Evolutionary conservation across 2,329 filamentous ascomycete genomes (phyloP), one percentile per base, ranked within the genome.

Genomic region (Colletotrichum tabaci): DNA sequence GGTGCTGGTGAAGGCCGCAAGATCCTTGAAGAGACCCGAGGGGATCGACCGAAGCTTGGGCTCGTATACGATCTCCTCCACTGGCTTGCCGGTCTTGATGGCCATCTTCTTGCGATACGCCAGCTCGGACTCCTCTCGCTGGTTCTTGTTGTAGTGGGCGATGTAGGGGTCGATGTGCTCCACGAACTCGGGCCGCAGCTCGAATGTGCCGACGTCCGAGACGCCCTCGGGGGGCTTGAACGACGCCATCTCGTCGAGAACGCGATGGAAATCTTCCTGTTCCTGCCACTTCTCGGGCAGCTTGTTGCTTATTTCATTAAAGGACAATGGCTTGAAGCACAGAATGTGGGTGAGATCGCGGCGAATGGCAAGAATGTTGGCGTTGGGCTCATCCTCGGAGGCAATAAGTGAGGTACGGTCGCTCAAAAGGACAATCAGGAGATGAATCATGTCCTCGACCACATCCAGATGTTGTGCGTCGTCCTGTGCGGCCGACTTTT

Each of bases 261-360:
- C 91, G 38, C 90, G 88, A 73, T 96, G 91, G 80, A 98, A 98
- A 71, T 95, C 92, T 74, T 98, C 94, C 73, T 94, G 92, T 68
- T 98, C 96, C 74, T 95, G 92, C 69, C 96, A 92, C 77, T 94
- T 94, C 78, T 99, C 96, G 0, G 95, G 94, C 21, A 99, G 86
- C 74, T 96, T 95, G 76, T 88, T 90, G 58, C 92, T 93, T 66
- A 99, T 92, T 75, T 98, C 96, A 13, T 96, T 97, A 84, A 96
- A 98, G 0, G 96, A 97, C 7, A 99, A 86, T 0, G 96, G 95
- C 82, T 97, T 97, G 87, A 98, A 98, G 84, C 96, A 98, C 38
- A 99, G 86, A 8, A 97, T 94, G 80, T 99, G 97, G 2, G 92
- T 93, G 74, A 99, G 93, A 77, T 99, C 97, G 60, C 95, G 92